Base-by-base conservation (phyloP, 495 filamentous ascomycete species). In the Penicillium angulare region DNA sequence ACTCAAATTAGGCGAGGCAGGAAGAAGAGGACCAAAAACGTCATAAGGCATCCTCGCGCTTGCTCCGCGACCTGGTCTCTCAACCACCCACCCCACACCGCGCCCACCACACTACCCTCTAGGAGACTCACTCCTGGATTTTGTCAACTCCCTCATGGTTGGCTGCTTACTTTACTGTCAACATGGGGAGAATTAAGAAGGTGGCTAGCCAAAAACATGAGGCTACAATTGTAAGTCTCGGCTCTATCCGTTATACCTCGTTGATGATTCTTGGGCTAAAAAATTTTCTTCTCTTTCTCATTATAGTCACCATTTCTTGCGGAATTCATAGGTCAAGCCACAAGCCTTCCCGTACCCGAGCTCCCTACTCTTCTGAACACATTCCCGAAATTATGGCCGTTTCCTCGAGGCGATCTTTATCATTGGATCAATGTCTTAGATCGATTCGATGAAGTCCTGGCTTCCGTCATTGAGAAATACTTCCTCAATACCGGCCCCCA, bases 101-200 rank as follows among this genome's bases (percentile, higher is more conserved):
- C 38, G 16, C 16, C 55, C 53, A 40, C 50, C 53, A 49, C 57
- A 50, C 57, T 52, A 60, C 49, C 57, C 56, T 60, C 57, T 61
- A 65, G 68, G 67, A 66, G 69, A 59, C 39, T 38, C 18, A 26
- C 59, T 66, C 64, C 63, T 67, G 57, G 57, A 64, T 53, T 56
- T 43, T 52, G 50, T 48, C 24, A 48, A 47, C 46, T 43, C 64
- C 71, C 76, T 74, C 66, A 81, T 81, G 78, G 71, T 71, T 68
- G 65, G 59, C 69, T 67, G 65, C 64, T 47, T 59, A 24, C 47
- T 47, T 31, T 52, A 63, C 53, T 59, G 60, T 56, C 63, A 77
- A 61, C 59, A 96, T 96, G 90, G 92, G 90, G 80, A 92, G 86
- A 84, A 98, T 98, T 72, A 92, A 89, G 72, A 98, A 97, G 83